Conservation (phyloP, 225 moss, liverwort and hornwort species). For the Sphagnum tenellum region DNA sequence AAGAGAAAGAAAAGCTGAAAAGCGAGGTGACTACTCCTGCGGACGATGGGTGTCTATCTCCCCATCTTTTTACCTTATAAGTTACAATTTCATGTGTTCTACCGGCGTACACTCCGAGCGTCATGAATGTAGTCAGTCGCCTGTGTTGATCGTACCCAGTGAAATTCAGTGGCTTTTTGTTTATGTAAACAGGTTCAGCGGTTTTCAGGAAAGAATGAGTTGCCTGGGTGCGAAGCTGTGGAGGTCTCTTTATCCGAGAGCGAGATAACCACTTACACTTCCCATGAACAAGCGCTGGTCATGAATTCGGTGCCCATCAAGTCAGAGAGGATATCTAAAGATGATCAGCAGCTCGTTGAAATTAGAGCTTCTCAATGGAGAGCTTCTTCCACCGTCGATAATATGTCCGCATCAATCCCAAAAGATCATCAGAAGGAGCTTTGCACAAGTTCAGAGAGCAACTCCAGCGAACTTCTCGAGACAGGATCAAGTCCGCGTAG, state of each 20-base stretch:
- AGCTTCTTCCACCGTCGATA: conserved; percentile 16
- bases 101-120: too few relatives aligned
- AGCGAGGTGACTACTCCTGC: conserved; percentile 35
- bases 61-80: too few relatives aligned
- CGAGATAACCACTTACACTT: conserved; percentile 12
- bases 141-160: too few relatives aligned
- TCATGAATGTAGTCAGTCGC: too few relatives aligned
- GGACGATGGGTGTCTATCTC: too few relatives aligned
- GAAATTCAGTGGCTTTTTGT: neutral
- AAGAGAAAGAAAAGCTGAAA: conserved; percentile 50
- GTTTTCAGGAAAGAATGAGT: conserved; percentile 17
- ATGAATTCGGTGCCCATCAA: neutral
- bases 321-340: neutral
- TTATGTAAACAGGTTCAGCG: conserved; percentile 21
- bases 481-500: conserved; percentile 55
- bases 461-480: conserved; percentile 72
- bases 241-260: conserved; percentile 23
- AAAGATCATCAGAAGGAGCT: conserved; percentile 27
- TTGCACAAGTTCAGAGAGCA: conserved; percentile 60
- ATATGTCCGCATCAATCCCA: conserved; percentile 7
- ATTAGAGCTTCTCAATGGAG: conserved; percentile 8
- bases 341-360: neutral
- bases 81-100: too few relatives aligned
- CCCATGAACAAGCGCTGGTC: neutral
- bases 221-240: conserved; percentile 10